Conservation (phyloP, 495 filamentous ascomycete genomes). For the Podospora pseudopauciseta region DNA sequence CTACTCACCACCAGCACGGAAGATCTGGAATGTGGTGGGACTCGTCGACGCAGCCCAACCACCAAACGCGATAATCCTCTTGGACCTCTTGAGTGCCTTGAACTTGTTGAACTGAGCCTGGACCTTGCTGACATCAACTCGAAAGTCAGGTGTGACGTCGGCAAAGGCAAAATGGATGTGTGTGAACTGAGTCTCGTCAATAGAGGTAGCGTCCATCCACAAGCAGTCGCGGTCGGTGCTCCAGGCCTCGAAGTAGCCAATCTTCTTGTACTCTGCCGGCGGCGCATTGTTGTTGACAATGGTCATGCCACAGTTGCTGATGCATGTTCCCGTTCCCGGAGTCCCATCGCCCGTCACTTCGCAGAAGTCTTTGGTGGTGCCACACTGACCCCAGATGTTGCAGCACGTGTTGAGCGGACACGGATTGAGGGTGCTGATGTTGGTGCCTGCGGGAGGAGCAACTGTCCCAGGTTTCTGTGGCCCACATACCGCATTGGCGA, state of each 20-base stretch:
- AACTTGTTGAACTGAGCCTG: slow-evolving; percentile 25
- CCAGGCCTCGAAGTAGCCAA: slow-evolving; percentile 36
- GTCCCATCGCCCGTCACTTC: slow-evolving; percentile 25
- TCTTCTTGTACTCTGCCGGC: slow-evolving; percentile 6
- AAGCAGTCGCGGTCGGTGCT: slow-evolving; percentile 27
- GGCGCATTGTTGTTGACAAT: slow-evolving; percentile 24
- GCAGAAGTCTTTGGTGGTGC: slow-evolving; percentile 48
- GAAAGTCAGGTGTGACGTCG: slow-evolving; percentile 17
- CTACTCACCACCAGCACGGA: not conserved
- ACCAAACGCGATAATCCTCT: slow-evolving; percentile 38
- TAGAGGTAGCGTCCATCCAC: slow-evolving; percentile 20
- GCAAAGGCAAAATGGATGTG: slow-evolving; percentile 35
- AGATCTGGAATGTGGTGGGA: not conserved
- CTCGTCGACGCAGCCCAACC: slow-evolving; percentile 35
- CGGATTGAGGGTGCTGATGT: slow-evolving; percentile 38
- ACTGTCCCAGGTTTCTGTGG: slow-evolving; percentile 34
- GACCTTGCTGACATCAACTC: slow-evolving; percentile 10
- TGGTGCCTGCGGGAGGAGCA: not conserved
- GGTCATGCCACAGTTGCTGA: slow-evolving; percentile 46
- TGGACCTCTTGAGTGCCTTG: slow-evolving; percentile 20
- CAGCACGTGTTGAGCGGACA: slow-evolving; percentile 39
- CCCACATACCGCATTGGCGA: slow-evolving; percentile 43
- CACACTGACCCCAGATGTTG: slow-evolving; percentile 48
- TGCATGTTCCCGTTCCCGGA: slow-evolving; percentile 45
- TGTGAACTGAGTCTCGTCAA: slow-evolving; percentile 26